phyloP scores from a whole-genome alignment of 306 rosid genomes.

The Lupinus albus region DNA sequence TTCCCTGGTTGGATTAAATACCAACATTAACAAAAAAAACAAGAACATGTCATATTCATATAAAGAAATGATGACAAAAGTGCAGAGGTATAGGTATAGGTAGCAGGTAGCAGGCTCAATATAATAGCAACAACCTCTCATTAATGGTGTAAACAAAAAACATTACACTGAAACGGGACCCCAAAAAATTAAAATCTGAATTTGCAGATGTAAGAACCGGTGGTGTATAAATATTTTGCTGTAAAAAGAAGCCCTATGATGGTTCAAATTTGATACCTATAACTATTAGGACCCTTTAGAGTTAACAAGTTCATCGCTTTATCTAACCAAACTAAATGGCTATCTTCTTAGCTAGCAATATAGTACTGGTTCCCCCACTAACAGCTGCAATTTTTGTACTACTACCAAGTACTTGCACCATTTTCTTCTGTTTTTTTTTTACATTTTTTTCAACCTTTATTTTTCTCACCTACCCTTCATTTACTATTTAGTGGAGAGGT shows the following conservation, averaged over 20 bases:
- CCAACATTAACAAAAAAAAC: constrained; percentile 12
- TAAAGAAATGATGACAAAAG: neutral
- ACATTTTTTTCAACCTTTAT: too few relatives aligned
- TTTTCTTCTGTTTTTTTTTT: too few relatives aligned
- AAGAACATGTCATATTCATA: neutral
- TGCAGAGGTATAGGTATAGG: constrained; percentile 9
- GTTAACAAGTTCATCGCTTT: constrained; percentile 51
- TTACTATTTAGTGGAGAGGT: too few relatives aligned
- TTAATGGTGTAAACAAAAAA: constrained; percentile 43
- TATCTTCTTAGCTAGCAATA: constrained; percentile 39
- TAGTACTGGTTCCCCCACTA: constrained; percentile 5
- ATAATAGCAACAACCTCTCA: constrained; percentile 25
- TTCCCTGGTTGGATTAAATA: constrained; percentile 28
- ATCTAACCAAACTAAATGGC: constrained; percentile 31
- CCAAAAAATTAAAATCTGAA: constrained; percentile 48
- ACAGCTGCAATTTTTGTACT: too few relatives aligned
- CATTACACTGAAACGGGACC: constrained; percentile 42
- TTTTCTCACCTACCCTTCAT: too few relatives aligned
- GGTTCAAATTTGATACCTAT: constrained; percentile 48
- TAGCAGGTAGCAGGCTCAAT: neutral
- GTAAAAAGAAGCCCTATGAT: constrained; percentile 42
- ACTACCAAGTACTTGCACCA: too few relatives aligned
- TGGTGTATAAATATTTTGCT: constrained; percentile 44
- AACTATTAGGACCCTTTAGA: constrained; percentile 39
- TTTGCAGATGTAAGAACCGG: constrained; percentile 26